Base-by-base conservation (phyloP, 495 filamentous ascomycete species). In the Aspergillus cavernicola region DNA sequence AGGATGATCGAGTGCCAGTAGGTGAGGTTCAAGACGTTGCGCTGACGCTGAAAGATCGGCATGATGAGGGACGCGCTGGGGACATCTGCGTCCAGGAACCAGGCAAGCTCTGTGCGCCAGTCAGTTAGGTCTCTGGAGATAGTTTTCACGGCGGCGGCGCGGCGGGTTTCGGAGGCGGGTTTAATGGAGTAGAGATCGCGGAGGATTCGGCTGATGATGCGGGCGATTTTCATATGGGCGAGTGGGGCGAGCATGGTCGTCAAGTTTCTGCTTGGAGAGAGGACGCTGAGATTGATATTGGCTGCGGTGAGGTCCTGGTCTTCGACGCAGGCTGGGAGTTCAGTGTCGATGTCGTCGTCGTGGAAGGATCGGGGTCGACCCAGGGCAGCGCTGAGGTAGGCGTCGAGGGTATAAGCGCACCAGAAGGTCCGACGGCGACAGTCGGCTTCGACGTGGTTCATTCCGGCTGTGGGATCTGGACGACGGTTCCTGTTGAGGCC, bases 371-470 rank as follows among this genome's bases (percentile, higher is more conserved):
- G 55, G 0, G 66, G 61, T 11, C 66, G 48, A 4, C 63, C 63
- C 15, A 68, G 55, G 2, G 60, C 59, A 11, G 60, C 59, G 31
- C 61, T 63, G 9, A 68, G 54, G 40, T 68, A 68, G 35, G 72
- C 77, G 57, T 82, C 80, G 12, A 82, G 55, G 20, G 72, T 72
- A 53, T 78, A 80, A 0, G 69, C 74, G 28, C 72, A 68, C 79
- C 79, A 82, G 37, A 84, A 82, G 4, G 75, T 72, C 4, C 80
- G 74, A 44, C 77, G 80, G 36, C 53, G 39, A 39, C 65, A 68
- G 32, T 65, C 52, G 19, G 43, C 24, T 19, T 50, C 50, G 41
- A 68, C 63, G 2, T 26, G 20, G 22, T 12, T 28, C n/a, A 50
- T 29, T 12, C n/a, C 42, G 8, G 4, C 22, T 9, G 36, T 26